A percentile compares a stretch with the other conserved stretches of the same genome.
Evolutionary conservation across 306 rosid genomes (phyloP).

Genomic region (Hippophae rhamnoides): DNA sequence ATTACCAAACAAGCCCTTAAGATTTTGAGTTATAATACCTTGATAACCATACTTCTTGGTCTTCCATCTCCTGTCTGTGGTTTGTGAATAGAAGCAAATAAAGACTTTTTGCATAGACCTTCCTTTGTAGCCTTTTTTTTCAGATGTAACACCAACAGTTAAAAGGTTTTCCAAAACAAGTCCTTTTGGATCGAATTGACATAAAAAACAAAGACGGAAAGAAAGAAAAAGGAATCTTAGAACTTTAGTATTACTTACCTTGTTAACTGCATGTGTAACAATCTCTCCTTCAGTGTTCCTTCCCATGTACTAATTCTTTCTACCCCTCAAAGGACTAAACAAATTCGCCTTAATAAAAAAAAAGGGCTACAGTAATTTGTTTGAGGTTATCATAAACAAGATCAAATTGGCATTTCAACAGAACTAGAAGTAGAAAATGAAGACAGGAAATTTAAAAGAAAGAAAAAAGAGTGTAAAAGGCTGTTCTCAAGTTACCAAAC

Average conservation of each 20-base stretch:
- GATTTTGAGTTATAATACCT: slow-evolving; percentile 34
- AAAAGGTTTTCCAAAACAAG: slow-evolving; percentile 6
- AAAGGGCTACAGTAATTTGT: background rate
- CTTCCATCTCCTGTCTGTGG: slow-evolving; percentile 43
- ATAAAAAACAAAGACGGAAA: background rate
- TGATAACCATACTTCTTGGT: slow-evolving; percentile 73
- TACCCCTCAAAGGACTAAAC: slow-evolving; percentile 22
- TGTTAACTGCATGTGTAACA: slow-evolving; percentile 35
- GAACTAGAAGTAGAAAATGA: slow-evolving; percentile 10
- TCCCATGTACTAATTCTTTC: slow-evolving; percentile 37
- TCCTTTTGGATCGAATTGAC: slow-evolving; percentile 1
- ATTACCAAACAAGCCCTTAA: background rate
- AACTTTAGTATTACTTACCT: slow-evolving; percentile 32
- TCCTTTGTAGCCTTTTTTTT: slow-evolving; percentile 33
- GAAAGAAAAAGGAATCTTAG: slow-evolving; percentile 3
- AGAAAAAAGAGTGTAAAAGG: slow-evolving; percentile 1
- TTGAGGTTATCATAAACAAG: no score
- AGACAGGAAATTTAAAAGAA: slow-evolving; percentile 1
- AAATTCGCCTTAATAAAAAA: slow-evolving; percentile 9
- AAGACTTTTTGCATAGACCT: slow-evolving; percentile 36
- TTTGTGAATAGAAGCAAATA: slow-evolving; percentile 34
- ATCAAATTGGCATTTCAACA: background rate
- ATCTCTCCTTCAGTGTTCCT: slow-evolving; percentile 46
- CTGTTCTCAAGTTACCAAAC: background rate
- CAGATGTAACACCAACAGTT: slow-evolving; percentile 8